Evolutionary conservation across 495 filamentous ascomycete genomes (phyloP).

Genomic region (Penicillium canariense): DNA sequence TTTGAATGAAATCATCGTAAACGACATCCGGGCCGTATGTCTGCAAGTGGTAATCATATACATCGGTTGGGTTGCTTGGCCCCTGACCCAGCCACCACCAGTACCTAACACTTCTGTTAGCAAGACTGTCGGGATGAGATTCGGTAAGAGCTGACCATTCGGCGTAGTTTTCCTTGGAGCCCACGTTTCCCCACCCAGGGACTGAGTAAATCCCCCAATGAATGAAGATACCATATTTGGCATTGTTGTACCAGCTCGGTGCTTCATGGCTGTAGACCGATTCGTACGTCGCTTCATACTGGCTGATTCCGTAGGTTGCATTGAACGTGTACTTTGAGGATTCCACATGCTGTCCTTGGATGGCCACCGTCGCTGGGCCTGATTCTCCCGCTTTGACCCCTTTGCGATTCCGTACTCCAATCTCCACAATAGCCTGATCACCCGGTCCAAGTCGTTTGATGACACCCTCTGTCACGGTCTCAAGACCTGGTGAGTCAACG

Average conservation of each 20-base stretch:
- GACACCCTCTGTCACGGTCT: constrained; percentile 34
- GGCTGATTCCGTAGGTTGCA: constrained; percentile 32
- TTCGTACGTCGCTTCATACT: constrained; percentile 36
- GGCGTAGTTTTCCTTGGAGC: constrained; percentile 49
- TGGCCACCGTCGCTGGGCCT: constrained; percentile 28
- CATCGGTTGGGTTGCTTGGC: constrained; percentile 25
- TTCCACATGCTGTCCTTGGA: constrained; percentile 25
- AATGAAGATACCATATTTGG: constrained; percentile 58
- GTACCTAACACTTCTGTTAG: constrained; percentile 23
- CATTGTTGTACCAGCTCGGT: constrained; percentile 52
- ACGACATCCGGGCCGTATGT: constrained; percentile 49
- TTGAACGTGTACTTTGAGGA: constrained; percentile 28
- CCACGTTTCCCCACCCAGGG: constrained; percentile 54
- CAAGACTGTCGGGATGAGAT: neutral
- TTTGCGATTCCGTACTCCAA: constrained; percentile 40
- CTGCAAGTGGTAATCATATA: constrained; percentile 48
- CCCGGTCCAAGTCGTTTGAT: constrained; percentile 52
- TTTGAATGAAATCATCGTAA: constrained; percentile 55
- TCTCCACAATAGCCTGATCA: constrained; percentile 47
- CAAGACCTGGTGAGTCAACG: constrained; percentile 35
- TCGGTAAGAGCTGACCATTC: constrained; percentile 41
- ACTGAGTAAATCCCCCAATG: constrained; percentile 56
- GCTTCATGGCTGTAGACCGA: constrained; percentile 46
- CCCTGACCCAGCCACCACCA: constrained; percentile 41
- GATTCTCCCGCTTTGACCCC: constrained; percentile 10